These are phyloP conservation scores for Scutellaria galericulata DNA, from an alignment of 257 asterid species.

Conservation along the genomic window DNA sequence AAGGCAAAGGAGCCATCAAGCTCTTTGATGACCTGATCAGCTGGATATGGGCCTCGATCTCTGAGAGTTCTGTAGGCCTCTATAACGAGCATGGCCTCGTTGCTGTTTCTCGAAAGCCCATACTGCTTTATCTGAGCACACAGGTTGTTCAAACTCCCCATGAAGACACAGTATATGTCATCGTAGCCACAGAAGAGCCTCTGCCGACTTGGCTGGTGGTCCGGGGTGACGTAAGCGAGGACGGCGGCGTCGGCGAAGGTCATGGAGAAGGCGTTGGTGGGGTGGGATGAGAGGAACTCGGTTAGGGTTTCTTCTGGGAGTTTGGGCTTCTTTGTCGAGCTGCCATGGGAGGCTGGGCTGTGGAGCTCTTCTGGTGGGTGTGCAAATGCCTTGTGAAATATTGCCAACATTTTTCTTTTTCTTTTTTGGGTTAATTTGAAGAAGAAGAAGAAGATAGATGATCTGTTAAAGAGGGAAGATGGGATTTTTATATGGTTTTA, in stretches of 20 bases:
- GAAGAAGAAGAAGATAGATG: no score
- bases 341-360: slow-evolving; percentile 60
- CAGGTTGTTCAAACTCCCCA: slow-evolving; percentile 79
- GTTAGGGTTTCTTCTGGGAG: slow-evolving; percentile 62
- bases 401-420: slow-evolving; percentile 59
- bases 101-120: slow-evolving; percentile 61
- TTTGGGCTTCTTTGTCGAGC: slow-evolving; percentile 39
- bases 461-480: background rate
- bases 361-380: slow-evolving; percentile 83
- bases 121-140: slow-evolving; percentile 69
- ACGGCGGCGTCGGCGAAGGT: slow-evolving; percentile 70
- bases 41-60: slow-evolving; percentile 92
- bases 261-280: slow-evolving; percentile 51
- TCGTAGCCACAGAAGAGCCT: slow-evolving; percentile 64
- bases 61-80: slow-evolving; percentile 82
- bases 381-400: slow-evolving; percentile 79
- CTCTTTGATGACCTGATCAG: slow-evolving; percentile 83
- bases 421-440: no score
- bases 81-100: slow-evolving; percentile 85
- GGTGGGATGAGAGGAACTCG: slow-evolving; percentile 52
- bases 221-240: slow-evolving; percentile 60
- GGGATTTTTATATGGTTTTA: background rate
- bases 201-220: background rate
- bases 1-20: slow-evolving; percentile 83
- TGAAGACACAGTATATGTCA: slow-evolving; percentile 69